Conservation (phyloP, 139 green algal species). For the Tetradesmus lagerheimii region DNA sequence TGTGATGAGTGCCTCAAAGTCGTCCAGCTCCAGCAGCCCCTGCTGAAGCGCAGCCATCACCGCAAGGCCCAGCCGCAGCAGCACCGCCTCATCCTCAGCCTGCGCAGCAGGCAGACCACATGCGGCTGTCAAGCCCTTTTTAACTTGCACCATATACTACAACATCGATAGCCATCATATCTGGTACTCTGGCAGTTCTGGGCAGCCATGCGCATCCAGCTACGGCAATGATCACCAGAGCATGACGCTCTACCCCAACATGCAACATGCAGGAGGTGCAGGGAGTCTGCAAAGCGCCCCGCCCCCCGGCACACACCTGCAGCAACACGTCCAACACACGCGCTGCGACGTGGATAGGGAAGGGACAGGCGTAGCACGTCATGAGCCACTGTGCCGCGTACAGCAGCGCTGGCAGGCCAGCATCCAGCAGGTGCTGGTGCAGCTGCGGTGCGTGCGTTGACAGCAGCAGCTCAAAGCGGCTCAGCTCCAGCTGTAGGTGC, state of each 20-base stretch:
- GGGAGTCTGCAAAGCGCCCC: no score
- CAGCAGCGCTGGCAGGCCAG: conserved; percentile 66
- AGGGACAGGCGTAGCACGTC: conserved; percentile 90
- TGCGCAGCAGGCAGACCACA: not conserved
- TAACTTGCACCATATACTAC: no score
- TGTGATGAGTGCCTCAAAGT: conserved; percentile 93
- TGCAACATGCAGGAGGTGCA: no score
- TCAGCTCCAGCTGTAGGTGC: conserved; percentile 54
- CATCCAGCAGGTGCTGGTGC: conserved; percentile 66
- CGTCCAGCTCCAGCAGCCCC: conserved; percentile 75
- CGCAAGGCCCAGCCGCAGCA: conserved; percentile 73
- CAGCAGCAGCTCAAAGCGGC: conserved; percentile 63
- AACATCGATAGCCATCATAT: no score
- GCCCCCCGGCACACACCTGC: conserved; percentile 60
- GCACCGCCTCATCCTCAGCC: conserved; percentile 51
- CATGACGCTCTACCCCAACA: no score
- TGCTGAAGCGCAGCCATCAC: conserved; percentile 78
- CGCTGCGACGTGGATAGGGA: conserved; percentile 80
- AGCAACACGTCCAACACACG: conserved; percentile 94
- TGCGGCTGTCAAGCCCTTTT: not conserved
- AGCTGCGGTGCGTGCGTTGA: conserved; percentile 59
- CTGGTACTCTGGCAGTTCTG: no score
- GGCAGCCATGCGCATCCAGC: no score
- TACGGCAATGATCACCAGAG: no score
- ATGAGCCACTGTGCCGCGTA: conserved; percentile 95